These are phyloP conservation scores for Monosporascus sp. DNA, from an alignment of 2,329 filamentous ascomycete genomes.

Conservation along the genomic window DNA sequence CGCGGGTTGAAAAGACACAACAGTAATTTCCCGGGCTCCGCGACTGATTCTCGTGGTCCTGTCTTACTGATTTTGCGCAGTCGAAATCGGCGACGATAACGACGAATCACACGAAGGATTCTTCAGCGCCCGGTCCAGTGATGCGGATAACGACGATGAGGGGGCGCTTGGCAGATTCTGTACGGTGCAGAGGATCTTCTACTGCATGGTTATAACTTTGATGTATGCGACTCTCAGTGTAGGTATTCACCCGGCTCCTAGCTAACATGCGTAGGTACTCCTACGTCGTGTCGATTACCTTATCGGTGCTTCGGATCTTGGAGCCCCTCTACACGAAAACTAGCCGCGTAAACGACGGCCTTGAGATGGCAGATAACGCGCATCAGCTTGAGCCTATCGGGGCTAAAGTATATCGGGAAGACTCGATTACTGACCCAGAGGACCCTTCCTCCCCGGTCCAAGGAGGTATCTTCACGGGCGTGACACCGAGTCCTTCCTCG, in stretches of 20 bases:
- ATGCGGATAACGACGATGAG: conserved; percentile 11
- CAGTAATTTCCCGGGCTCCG: conserved; percentile 8
- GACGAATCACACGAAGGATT: conserved; percentile 16
- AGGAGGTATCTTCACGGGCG: conserved; percentile 4
- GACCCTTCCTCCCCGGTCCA: conserved; percentile 1
- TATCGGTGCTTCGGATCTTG: conserved; percentile 25
- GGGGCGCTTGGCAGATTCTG: conserved; percentile 27
- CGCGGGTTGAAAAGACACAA: conserved; percentile 24
- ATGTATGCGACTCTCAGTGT: conserved; percentile 19
- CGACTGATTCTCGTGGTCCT: neutral
- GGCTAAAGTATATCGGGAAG: conserved; percentile 4
- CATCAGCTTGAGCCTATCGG: conserved; percentile 6
- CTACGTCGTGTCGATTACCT: conserved; percentile 23
- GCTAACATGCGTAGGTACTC: conserved; percentile 19
- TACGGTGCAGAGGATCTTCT: conserved; percentile 8
- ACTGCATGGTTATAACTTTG: conserved; percentile 24
- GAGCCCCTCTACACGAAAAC: conserved; percentile 24
- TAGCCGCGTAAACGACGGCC: conserved; percentile 17
- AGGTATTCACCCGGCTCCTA: neutral
- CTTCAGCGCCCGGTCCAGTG: conserved; percentile 27
- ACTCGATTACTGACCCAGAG: conserved; percentile 1
- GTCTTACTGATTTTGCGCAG: conserved; percentile 2
- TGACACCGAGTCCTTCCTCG: conserved; percentile 2
- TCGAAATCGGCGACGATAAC: conserved; percentile 6
- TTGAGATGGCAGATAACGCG: conserved; percentile 13